phyloP scores from a whole-genome alignment of 441 rosid species.

The Brassica hybrid region DNA sequence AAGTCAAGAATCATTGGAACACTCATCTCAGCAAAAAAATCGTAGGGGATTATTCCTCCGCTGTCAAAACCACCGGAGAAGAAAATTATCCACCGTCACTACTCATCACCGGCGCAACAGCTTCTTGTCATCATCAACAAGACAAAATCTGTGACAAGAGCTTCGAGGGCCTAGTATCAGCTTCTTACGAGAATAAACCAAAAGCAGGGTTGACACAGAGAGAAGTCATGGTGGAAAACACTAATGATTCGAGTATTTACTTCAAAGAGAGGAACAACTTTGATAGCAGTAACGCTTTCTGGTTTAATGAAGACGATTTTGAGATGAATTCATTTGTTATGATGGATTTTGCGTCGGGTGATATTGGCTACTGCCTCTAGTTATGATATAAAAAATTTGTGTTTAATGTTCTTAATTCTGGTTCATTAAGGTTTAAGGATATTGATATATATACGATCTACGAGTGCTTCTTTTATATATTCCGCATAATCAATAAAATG shows the following conservation, averaged over 20 bases:
- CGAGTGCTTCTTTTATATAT: slow-evolving; percentile 13
- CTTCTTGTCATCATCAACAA: slow-evolving; percentile 9
- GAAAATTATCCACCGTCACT: slow-evolving; percentile 12
- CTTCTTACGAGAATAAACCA: background rate
- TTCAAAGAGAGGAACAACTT: background rate
- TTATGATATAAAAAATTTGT: background rate
- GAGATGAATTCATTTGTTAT: slow-evolving; percentile 19
- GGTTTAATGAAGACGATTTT: slow-evolving; percentile 27
- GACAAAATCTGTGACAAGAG: slow-evolving; percentile 17
- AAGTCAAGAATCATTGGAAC: slow-evolving; percentile 40
- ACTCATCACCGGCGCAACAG: slow-evolving; percentile 10
- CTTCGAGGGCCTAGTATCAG: background rate
- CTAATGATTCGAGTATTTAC: slow-evolving; percentile 14
- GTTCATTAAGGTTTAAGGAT: background rate
- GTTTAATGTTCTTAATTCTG: background rate
- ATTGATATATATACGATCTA: slow-evolving; percentile 1
- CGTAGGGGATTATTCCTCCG: slow-evolving; percentile 7
- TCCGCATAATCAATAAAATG: background rate
- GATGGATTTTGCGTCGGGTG: slow-evolving; percentile 35
- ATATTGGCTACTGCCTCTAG: slow-evolving; percentile 20
- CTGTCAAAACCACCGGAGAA: slow-evolving; percentile 20
- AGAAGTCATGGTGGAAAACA: background rate
- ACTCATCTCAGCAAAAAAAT: slow-evolving; percentile 35
- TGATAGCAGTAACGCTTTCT: slow-evolving; percentile 20
- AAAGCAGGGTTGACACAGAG: background rate